Evolutionary conservation across 805 yeast species (phyloP).

Genomic region (Suhomyces sp.): DNA sequence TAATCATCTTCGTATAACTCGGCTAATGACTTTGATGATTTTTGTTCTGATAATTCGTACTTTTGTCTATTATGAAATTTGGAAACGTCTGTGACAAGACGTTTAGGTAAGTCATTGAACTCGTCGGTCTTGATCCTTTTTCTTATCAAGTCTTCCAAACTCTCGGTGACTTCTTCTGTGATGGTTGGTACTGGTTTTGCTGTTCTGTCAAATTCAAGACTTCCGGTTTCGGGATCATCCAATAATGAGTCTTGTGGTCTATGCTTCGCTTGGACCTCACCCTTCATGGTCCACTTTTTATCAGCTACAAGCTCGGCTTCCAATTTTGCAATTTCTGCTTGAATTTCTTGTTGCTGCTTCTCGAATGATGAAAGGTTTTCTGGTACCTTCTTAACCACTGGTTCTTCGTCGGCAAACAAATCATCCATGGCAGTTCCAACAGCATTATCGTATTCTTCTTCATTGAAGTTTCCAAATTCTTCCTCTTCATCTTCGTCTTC

Average conservation of each 20-base stretch:
- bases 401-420: constrained; percentile 46
- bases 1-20: constrained; percentile 89
- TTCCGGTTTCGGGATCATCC: constrained; percentile 54
- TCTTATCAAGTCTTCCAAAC: constrained; percentile 84
- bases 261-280: constrained; percentile 80
- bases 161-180: constrained; percentile 83
- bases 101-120: constrained; percentile 81
- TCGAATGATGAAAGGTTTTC: constrained; percentile 68
- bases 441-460: constrained; percentile 61
- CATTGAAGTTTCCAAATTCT: constrained; percentile 40
- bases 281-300: constrained; percentile 91
- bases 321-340: constrained; percentile 70
- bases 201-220: constrained; percentile 85
- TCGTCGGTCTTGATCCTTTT: constrained; percentile 71
- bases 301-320: constrained; percentile 89
- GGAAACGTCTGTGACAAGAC: constrained; percentile 65
- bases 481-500: constrained; percentile 36
- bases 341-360: constrained; percentile 74
- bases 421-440: constrained; percentile 63
- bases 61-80: constrained; percentile 48
- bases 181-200: constrained; percentile 96
- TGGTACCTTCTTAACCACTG: constrained; percentile 5
- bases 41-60: constrained; percentile 76
- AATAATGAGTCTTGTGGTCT: constrained; percentile 84
- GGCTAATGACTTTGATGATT: constrained; percentile 85